Base-by-base conservation (phyloP, 352 stramenopile species). In the Phytophthora europaea region DNA sequence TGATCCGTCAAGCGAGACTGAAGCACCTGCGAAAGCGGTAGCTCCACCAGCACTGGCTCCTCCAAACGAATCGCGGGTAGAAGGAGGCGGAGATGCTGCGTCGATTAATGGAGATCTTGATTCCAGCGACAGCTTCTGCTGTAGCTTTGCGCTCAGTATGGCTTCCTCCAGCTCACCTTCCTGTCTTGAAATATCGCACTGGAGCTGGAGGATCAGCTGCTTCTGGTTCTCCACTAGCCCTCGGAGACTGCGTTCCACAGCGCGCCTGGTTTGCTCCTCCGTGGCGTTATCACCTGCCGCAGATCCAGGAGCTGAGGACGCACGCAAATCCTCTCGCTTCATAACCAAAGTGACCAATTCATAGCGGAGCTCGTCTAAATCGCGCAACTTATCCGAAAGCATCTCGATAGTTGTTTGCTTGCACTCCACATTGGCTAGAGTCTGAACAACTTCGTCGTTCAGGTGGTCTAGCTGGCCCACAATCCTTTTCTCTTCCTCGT, bases 341-440 rank as follows among this genome's bases (percentile, higher is more conserved):
- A 91, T 88, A 12, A 82, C 75, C 13, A 95, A 73, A 56, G 78
- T 72, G 31, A 95, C 82, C 6, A 95, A 71, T 60, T 95, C 85
- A 31, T 90, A 79, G 23, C 88, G 88, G 31, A 94, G 67, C 65
- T 93, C 87, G 59, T 95, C 87, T 20, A 95, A 69, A 66, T 91
- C 84, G 18, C 80, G 83, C 36, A 95, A 56, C 48, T 92, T 91
- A 28, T 91, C 78, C 2, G 82, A 81, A 34, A 95, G 72, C 34
- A 78, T 67, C 65, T 92, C 85, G 43, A 95, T 84, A 7, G 81
- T 62, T 15, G 72, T 75, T 75, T 94, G 88, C 51, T 92, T 93
- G 61, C 75, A 75, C 64, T 92, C 82, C n/a, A 93, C 75, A 63
- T 65, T 61, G 16, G 78, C 57, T 16, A 95, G 58, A 34, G 74